A percentile compares a stretch with the other conserved stretches of the same genome.
Evolutionary conservation across 2,329 filamentous ascomycete genomes (phyloP).

Genomic region (Penicillium sp.): DNA sequence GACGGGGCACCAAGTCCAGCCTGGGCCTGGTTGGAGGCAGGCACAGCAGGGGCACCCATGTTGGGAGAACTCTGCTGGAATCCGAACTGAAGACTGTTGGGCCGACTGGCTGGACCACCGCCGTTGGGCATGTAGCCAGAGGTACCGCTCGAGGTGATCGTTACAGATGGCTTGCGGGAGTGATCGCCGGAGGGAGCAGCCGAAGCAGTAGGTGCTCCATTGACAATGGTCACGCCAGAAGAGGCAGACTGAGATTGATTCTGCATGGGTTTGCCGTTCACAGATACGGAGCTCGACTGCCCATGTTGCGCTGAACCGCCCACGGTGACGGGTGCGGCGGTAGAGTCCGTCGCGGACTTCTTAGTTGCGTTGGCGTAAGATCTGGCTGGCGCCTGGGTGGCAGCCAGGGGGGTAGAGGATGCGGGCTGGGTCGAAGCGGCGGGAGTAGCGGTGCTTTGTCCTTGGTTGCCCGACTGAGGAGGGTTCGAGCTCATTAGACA

Average conservation of each 20-base stretch:
- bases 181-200: slow-evolving; percentile 59
- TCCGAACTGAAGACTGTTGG: slow-evolving; percentile 73
- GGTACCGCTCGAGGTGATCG: slow-evolving; percentile 80
- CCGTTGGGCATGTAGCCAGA: slow-evolving; percentile 76
- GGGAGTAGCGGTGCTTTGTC: slow-evolving; percentile 40
- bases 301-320: slow-evolving; percentile 54
- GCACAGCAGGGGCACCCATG: slow-evolving; percentile 59
- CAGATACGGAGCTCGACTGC: slow-evolving; percentile 65
- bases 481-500: slow-evolving; percentile 62
- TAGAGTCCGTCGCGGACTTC: slow-evolving; percentile 54
- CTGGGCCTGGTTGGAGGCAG: slow-evolving; percentile 41
- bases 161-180: slow-evolving; percentile 82
- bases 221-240: slow-evolving; percentile 58
- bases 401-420: slow-evolving; percentile 50
- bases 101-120: slow-evolving; percentile 61
- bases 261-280: slow-evolving; percentile 77
- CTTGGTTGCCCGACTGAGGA: slow-evolving; percentile 50
- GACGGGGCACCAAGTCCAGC: slow-evolving; percentile 47
- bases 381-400: slow-evolving; percentile 49
- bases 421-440: slow-evolving; percentile 47
- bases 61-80: slow-evolving; percentile 63
- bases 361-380: slow-evolving; percentile 64
- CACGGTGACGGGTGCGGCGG: slow-evolving; percentile 53
- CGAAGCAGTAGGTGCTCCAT: slow-evolving; percentile 57
- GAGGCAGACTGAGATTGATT: slow-evolving; percentile 23